Base-by-base conservation (phyloP, 345 rosid genomes). In the Ailanthus altissimus region DNA sequence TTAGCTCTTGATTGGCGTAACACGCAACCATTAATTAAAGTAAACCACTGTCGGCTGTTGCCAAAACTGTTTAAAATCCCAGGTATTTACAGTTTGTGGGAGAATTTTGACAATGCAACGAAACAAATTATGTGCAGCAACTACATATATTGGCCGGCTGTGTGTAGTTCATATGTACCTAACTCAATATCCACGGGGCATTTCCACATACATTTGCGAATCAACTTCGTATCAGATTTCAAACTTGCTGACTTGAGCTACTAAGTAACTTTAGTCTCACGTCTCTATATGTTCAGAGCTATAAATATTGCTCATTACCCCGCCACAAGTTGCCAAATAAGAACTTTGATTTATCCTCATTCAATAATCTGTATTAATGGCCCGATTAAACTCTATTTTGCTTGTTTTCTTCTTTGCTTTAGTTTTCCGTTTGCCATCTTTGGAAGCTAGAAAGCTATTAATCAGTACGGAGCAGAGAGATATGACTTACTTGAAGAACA, bases 371-470 rank as follows among this genome's bases (percentile, higher is more conserved):
- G 49, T 59, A 25, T 7, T 47, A 65, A 76, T 76, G 80, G 47
- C 64, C 46, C 74, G 64, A 18, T 45, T 56, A 28, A 36, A 20
- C 59, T 57, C 60, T 46, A 49, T 54, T 72, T 47, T 38, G 9
- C 25, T 57, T 4, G 15, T 63, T 8, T 12, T 76, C 23, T 61
- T 72, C 45, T 18, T 66, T 38, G 72, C 38, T 56, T 46, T 76
- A 62, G 58, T 70, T 46, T 51, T 8, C 53, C 40, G 63, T 53
- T 53, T 46, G 4, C 62, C 81, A 51, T 77, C 28, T 43, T 10
- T 61, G 38, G 77, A 77, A 59, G 73, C 68, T 23, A 80, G 83
- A 61, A 77, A 80, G 74, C 57, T 83, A 5, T 67, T 73, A 42
- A 32, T 32, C 3, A 60, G 38, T 18, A 43, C 45, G 16, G 69